Evolutionary conservation across 192 early-diverging fungal species (phyloP), one percentile per base, ranked within the genome.

Genomic region (Coemansia sp.): DNA sequence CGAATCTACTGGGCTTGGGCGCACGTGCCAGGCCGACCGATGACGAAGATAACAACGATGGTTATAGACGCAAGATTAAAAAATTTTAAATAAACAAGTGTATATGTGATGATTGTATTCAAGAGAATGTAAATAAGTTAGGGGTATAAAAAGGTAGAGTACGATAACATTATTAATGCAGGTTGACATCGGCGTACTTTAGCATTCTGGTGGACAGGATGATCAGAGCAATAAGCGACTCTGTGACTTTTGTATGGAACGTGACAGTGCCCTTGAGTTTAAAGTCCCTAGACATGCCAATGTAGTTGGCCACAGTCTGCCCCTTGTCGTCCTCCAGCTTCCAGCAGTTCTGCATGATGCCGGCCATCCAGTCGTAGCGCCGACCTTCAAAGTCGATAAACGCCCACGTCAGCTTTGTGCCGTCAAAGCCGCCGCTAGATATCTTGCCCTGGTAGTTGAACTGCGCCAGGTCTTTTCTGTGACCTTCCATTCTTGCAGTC

Each of bases 1-100:
- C 92, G 16, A 84, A 87, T 40, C 63, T 93, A 12, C 75, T 96
- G 5, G 94, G 94, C 2, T 69, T 96, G n/a, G 94, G 94, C 29
- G 94, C 94, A 1, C 89, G 89, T 63, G 86, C 90, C 22, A 56
- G 61, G 33, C 71, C 60, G 7, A 18, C 58, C 12, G 57, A 67
- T 31, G 16, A 45, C 40, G 50, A 52, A 2, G 42, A 45, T 7
- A 2, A 45, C 8, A 14, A 45, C 8, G 42, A n/a, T 14, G 12
- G 42, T 14, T 45, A 7, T 2, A 3, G 42, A 14, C 42, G 42
- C 32, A 33, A 57, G 31, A 57, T 30, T 57, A 32, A n/a, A 33
- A 32, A 7, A 20, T 57, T 31, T n/a, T 32, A 59, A 34, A 29
- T 16, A 38, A 42, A 54, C 32, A 48, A 40, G 40, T 59, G 12